Conservation (phyloP, 2,329 filamentous ascomycete genomes). For the Microcyclospora pomicola region DNA sequence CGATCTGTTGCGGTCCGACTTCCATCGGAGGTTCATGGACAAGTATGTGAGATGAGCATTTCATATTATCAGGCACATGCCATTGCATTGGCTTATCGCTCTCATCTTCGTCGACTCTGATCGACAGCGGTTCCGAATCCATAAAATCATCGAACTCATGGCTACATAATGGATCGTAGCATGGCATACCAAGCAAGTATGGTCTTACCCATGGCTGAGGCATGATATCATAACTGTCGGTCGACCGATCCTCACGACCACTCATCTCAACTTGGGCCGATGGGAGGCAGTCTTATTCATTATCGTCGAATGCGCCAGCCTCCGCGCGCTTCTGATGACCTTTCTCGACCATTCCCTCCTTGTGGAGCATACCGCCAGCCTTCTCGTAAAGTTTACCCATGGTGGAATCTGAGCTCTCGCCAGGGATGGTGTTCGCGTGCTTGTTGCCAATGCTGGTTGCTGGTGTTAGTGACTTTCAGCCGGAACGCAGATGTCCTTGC, state of each 20-base stretch:
- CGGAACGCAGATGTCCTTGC: not conserved
- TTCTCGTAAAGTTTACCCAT: conserved; percentile 47
- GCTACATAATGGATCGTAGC: no score
- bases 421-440: conserved; percentile 8
- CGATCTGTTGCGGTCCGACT: conserved; percentile 84
- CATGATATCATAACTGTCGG: no score
- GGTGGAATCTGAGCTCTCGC: conserved; percentile 26
- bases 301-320: conserved; percentile 2
- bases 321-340: conserved; percentile 38
- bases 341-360: conserved; percentile 34
- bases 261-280: no score
- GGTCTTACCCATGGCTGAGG: no score
- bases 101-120: no score
- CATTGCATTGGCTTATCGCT: no score
- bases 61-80: not conserved
- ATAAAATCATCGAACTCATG: no score
- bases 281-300: no score
- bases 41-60: conserved; percentile 24
- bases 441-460: conserved; percentile 1
- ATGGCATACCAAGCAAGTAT: no score
- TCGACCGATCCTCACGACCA: no score
- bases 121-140: no score
- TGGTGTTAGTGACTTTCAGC: not conserved
- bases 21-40: conserved; percentile 92
- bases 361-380: conserved; percentile 38